Evolutionary conservation across 345 rosid genomes (phyloP).

Genomic region (Reutealis trisperma): DNA sequence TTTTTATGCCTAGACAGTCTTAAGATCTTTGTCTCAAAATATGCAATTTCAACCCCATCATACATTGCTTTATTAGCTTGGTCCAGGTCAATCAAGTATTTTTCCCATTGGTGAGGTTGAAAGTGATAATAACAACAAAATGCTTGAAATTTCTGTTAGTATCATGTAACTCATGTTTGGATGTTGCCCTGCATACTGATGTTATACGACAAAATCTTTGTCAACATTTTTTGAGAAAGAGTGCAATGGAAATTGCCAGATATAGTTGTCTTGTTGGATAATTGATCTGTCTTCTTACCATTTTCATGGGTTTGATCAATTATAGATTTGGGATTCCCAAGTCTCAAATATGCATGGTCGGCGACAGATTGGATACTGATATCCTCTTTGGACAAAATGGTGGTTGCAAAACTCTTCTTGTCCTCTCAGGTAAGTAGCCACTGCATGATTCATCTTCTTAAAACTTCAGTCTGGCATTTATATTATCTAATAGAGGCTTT

Average conservation of each 20-base stretch:
- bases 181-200: background rate
- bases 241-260: background rate
- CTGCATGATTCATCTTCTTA: background rate
- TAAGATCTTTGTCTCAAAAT: background rate
- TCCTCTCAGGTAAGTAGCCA: conserved; percentile 29
- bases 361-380: conserved; percentile 39
- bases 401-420: conserved; percentile 39
- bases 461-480: background rate
- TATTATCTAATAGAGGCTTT: background rate
- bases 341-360: conserved; percentile 42
- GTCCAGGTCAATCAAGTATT: background rate
- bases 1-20: background rate
- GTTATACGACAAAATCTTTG: background rate
- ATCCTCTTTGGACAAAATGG: conserved; percentile 39
- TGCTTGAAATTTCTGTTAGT: background rate
- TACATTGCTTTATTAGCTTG: background rate
- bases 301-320: conserved; percentile 7
- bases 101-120: background rate
- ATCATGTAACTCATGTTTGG: background rate
- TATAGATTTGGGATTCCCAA: conserved; percentile 78
- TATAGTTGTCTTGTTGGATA: background rate
- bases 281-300: background rate
- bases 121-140: too few relatives aligned
- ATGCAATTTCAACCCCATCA: background rate
- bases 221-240: background rate